Evolutionary conservation across 2,329 filamentous ascomycete genomes (phyloP), one percentile per base, ranked within the genome.

Genomic region (Aureobasidium mangrovei): DNA sequence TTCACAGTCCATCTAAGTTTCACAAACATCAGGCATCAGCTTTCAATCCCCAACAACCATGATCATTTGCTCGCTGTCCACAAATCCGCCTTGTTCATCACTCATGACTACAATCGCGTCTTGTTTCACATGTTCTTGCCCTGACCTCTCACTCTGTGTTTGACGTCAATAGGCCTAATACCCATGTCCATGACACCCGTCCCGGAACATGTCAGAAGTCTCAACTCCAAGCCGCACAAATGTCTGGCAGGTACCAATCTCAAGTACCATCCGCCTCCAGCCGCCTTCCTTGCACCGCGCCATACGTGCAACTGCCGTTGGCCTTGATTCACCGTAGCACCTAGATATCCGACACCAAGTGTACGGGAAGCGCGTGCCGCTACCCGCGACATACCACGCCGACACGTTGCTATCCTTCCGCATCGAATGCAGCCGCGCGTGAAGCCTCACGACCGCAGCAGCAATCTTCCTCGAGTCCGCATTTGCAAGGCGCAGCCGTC

Each of bases 401-500:
- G 28, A 28, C 46, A 49, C 46, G 35, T 39, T 49, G 36, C 40
- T 27, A 7, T 35, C 32, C 18, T 18, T 18, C 18, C 18, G 18
- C 18, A 18, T 18, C 47, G 47, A 38, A 51, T 41, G 29, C 27
- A 27, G 29, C 33, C 4, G 9, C 24, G 38, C 38, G 47, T 31
- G 27, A 28, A 10, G 27, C 29, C 5, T 24, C 18, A 18, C 26
- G 8, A 40, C 47, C 29, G 38, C 47, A 39, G 40, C 31, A 53
- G 31, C 49, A 43, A 42, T 52, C 47, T 27, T 40, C 36, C 32
- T 40, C 46, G 46, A 49, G 46, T 49, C 36, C 35, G 9, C 33
- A 47, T 7, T 35, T 52, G 47, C 47, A 52, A 41, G 47, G 47
- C 47, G 47, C 47, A 40, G 47, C 38, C 33, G 47, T 52, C 29